Evolutionary conservation across 2,329 filamentous ascomycete species (phyloP).

Genomic region (Triangularia verruculosa): DNA sequence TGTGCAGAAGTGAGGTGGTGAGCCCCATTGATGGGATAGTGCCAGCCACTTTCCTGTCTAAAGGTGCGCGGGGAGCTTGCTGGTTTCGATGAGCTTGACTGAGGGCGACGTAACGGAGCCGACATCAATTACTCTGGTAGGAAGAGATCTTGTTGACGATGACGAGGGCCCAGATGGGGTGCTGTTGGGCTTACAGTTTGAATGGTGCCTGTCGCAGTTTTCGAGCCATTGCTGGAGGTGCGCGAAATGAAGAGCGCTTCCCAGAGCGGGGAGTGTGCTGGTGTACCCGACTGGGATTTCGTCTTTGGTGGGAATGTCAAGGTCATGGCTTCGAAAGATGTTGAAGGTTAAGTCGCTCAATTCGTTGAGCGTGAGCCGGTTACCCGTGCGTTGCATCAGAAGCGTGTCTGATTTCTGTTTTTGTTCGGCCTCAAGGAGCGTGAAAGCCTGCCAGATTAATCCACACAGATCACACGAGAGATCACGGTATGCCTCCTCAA

Average conservation of each 20-base stretch:
- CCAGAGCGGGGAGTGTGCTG: constrained; percentile 4
- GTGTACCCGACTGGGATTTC: constrained; percentile 22
- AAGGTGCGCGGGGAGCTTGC: not conserved
- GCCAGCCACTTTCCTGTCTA: constrained; percentile 18
- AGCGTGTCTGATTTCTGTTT: not conserved
- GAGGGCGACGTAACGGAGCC: not conserved
- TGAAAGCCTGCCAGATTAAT: not conserved
- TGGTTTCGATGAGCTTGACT: constrained; percentile 9
- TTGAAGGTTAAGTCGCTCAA: not conserved
- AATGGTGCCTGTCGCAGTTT: not conserved
- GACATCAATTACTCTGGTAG: constrained; percentile 11
- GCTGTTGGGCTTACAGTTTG: not conserved
- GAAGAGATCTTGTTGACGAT: not conserved
- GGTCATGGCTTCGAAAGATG: not conserved
- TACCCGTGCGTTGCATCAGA: not conserved
- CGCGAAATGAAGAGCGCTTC: constrained; percentile 15
- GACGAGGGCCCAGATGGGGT: not conserved
- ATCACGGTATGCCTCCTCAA: not conserved
- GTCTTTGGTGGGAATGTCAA: not conserved
- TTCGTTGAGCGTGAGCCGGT: not conserved
- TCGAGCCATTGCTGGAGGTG: constrained; percentile 18
- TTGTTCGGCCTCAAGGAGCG: not conserved
- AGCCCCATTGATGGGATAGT: constrained; percentile 30
- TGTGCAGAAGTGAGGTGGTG: constrained; percentile 19
- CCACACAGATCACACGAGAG: not conserved